Conservation (phyloP, 2,329 filamentous ascomycete genomes). For the Exophiala calicioides region DNA sequence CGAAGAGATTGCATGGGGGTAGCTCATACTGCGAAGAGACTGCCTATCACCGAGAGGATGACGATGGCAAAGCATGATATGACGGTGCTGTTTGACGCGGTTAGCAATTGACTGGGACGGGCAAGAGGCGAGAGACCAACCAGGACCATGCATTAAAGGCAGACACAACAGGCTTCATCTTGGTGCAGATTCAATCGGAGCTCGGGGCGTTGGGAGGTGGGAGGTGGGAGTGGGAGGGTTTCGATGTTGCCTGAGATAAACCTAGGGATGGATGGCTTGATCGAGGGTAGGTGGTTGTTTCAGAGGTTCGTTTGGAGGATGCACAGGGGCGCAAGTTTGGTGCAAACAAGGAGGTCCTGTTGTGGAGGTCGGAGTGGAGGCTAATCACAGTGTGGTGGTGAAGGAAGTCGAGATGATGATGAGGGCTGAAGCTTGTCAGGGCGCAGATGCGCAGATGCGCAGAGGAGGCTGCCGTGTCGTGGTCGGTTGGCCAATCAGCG, state of each 20-base stretch:
- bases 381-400: not conserved
- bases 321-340: too few species aligned
- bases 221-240: not conserved
- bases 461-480: not conserved
- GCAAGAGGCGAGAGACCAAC: conserved; percentile 54
- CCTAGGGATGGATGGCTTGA: too few species aligned
- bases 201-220: not conserved
- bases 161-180: conserved; percentile 93
- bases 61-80: conserved; percentile 66
- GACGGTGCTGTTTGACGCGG: conserved; percentile 62
- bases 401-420: not conserved
- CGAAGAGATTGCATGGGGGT: too few species aligned
- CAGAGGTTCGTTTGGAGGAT: too few species aligned
- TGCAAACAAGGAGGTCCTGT: too few species aligned
- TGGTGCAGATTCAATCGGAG: conserved; percentile 35
- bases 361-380: too few species aligned
- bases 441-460: not conserved
- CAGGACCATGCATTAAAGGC: conserved; percentile 94
- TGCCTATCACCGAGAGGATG: conserved; percentile 65
- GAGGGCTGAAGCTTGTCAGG: not conserved
- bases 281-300: too few species aligned
- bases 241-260: not conserved
- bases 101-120: conserved; percentile 13
- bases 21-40: conserved; percentile 76
- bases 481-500: not conserved